phyloP scores from a whole-genome alignment of 2,329 filamentous ascomycete genomes.

The Aspergillus sp. region DNA sequence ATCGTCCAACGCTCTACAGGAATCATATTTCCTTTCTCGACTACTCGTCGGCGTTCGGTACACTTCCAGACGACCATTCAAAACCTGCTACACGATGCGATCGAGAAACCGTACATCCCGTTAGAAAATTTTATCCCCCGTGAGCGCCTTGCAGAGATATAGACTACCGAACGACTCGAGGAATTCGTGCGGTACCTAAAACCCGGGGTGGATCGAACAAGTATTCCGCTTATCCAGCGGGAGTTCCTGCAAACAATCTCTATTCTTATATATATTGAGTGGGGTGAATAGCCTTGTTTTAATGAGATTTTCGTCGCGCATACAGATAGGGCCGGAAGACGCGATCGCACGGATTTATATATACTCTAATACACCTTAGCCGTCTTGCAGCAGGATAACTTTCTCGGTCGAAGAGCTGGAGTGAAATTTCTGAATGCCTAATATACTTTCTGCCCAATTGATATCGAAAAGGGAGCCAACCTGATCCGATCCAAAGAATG shows the following conservation, averaged over 20 bases:
- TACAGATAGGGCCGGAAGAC: neutral
- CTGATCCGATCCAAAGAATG: conserved; percentile 6
- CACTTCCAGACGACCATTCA: neutral
- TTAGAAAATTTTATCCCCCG: conserved; percentile 11
- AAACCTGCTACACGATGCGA: neutral
- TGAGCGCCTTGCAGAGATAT: conserved; percentile 7
- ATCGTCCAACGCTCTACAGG: too few species aligned
- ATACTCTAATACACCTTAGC: conserved; percentile 6
- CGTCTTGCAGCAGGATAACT: conserved; percentile 1
- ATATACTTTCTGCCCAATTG: conserved; percentile 11
- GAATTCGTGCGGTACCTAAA: conserved; percentile 5
- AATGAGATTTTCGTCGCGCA: conserved; percentile 10
- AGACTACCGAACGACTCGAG: conserved; percentile 9
- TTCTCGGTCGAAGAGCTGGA: conserved; percentile 5
- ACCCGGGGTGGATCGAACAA: neutral
- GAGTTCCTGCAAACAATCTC: conserved; percentile 12
- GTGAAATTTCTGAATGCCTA: neutral
- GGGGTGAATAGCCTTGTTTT: conserved; percentile 13
- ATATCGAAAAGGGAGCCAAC: conserved; percentile 9
- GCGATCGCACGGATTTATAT: conserved; percentile 4
- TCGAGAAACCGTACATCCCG: neutral
- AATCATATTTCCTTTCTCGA: too few species aligned
- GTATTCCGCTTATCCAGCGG: neutral
- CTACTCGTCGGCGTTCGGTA: neutral
- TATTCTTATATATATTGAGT: conserved; percentile 10